Evolutionary conservation across 2,329 filamentous ascomycete genomes (phyloP), one percentile per base, ranked within the genome.

Genomic region (Colletotrichum gloeosporioides): DNA sequence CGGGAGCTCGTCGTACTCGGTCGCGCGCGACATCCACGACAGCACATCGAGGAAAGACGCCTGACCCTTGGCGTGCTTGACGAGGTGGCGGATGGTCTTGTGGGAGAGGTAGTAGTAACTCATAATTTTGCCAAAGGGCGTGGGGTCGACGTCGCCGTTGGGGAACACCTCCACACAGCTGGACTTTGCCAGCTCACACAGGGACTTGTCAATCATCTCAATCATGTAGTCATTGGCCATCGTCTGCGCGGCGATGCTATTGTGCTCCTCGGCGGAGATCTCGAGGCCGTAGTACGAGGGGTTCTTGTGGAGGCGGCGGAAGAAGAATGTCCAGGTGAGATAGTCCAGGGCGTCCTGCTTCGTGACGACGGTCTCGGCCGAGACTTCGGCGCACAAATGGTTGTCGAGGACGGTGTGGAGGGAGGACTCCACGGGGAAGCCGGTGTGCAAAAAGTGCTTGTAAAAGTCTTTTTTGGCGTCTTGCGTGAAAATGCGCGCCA

Each of bases 261-360:
- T 98, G 85, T 98, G 96, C 80, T 98, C 96, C 80, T 98, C 96
- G 0, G 95, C 94, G 0, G 95, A 95, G 61, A 99, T 97, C 82
- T 98, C 95, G 0, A 99, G 92, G 1, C 98, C 98, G 80, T 99
- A 99, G 86, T 98, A 99, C 0, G 96, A 98, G 2, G 97, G 97
- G 80, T 99, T 99, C 89, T 99, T 99, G 88, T 99, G 97, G 53
- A 99, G 87, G 13, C 97, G 91, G 4, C 98, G 92, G 90, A 99
- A 99, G 91, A 99, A 99, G 88, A 99, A 99, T 1, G 98, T 99
- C 97, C 98, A 99, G 0, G 97, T 99, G 69, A 99, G 87, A 82
- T 99, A 99, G 85, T 99, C 98, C 6, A 99, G 90, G 1, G 97
- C 97, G 85, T 99, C 97, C 85, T 99, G 97, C 85, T 98, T 98